phyloP scores from a whole-genome alignment of 805 yeast genomes.

The Saccharomycopsis babjevae region DNA sequence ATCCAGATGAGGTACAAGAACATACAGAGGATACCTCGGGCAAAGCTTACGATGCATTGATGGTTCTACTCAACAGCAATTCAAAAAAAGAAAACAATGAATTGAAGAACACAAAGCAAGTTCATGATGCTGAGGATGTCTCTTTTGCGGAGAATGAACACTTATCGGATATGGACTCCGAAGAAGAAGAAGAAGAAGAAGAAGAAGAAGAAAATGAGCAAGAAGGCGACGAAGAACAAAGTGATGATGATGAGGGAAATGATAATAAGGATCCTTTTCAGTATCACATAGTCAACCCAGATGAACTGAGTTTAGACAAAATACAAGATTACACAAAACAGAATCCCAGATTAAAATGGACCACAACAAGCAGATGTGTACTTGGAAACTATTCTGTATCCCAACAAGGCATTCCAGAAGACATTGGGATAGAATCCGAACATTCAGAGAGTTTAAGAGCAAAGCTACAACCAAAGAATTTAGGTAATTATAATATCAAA shows the following conservation, averaged over 20 bases:
- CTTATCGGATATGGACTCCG: conserved; percentile 5
- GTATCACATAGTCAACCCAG: conserved; percentile 52
- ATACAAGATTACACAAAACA: conserved; percentile 11
- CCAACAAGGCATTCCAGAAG: conserved; percentile 28
- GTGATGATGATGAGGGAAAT: conserved; percentile 31
- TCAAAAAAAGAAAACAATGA: conserved; percentile 19
- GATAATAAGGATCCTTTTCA: conserved; percentile 61
- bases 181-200: conserved; percentile 20
- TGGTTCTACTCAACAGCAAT: conserved; percentile 47
- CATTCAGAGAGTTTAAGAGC: neutral
- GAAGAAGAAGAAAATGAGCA: conserved; percentile 22
- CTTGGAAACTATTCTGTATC: conserved; percentile 25
- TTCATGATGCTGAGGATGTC: neutral
- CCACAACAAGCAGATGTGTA: conserved; percentile 20
- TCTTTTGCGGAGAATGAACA: neutral
- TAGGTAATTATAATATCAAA: conserved; percentile 32
- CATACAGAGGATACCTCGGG: conserved; percentile 21
- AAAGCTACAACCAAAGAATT: conserved; percentile 3
- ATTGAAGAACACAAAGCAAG: conserved; percentile 14
- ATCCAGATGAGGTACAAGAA: conserved; percentile 6
- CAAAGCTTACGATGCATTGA: conserved; percentile 55
- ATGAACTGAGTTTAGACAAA: conserved; percentile 8
- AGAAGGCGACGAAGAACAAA: conserved; percentile 27
- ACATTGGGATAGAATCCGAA: conserved; percentile 1
- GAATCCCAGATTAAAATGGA: conserved; percentile 26